Base-by-base conservation (phyloP, 2,329 filamentous ascomycete genomes). In the Colletotrichum somersetense region DNA sequence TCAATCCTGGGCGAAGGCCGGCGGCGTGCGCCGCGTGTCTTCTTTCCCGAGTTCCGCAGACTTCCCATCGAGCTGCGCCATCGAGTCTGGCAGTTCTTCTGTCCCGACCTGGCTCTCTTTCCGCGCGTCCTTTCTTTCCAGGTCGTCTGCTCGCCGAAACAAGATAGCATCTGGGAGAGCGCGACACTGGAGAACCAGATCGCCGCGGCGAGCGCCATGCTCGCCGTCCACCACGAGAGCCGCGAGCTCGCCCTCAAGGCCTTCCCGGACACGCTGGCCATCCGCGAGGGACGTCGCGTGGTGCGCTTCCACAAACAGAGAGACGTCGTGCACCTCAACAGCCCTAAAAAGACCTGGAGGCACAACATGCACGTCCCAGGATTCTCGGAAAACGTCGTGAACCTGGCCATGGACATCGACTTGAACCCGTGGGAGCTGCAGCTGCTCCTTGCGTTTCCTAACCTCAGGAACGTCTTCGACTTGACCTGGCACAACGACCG, bases 171-270 rank as follows among this genome's bases (percentile, higher is more conserved):
- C 16, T 73, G 62, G 71, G 71, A 73, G 46, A 52, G 62, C 38
- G 61, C 74, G 2, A 64, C 79, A 1, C 33, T 73, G 50, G 67
- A 71, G 18, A 50, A 73, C n/a, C 71, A 73, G 50, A 73, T 67
- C n/a, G 61, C 42, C 5, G n/a, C 67, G 3, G 50, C 57, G 8
- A 79, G 81, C 10, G 68, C 74, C 5, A 72, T 84, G 18, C 74
- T 83, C 42, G 78, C 81, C 1, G 77, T 80, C 11, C 77, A 82
- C 48, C 74, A 76, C 10, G 81, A 83, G 72, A 81, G 80, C n/a
- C 82, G 83, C 35, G 74, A 68, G 18, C 66, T 82, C 4, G 82
- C 77, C 5, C 70, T 78, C 50, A 76, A 74, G 10, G 74, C 68
- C 3, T 80, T 79, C 12, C 83, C 83, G 0, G 74, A 84, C 33